phyloP scores from a whole-genome alignment of 441 rosid species.

The Pelargonium cotyledonis region DNA sequence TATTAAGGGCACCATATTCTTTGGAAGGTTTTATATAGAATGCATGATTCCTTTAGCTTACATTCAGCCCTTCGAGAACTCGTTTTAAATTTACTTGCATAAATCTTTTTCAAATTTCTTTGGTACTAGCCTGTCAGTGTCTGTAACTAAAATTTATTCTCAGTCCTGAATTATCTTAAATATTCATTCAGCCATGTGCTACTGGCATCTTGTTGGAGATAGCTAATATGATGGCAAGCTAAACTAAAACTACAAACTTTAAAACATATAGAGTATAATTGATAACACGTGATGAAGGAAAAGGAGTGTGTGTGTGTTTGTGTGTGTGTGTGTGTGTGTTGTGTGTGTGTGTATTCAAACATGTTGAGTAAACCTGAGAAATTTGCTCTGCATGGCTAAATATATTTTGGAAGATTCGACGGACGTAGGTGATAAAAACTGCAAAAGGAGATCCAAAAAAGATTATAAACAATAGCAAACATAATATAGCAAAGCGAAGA shows the following conservation, averaged over 20 bases:
- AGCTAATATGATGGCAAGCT: not conserved
- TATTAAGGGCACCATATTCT: too few species aligned
- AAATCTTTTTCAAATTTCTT: too few species aligned
- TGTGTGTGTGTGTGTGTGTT: not conserved
- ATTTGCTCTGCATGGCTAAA: slow-evolving; percentile 88
- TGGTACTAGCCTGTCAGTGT: too few species aligned
- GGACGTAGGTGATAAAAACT: slow-evolving; percentile 77
- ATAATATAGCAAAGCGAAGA: slow-evolving; percentile 5
- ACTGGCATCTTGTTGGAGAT: not conserved
- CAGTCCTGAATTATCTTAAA: too few species aligned
- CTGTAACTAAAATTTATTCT: too few species aligned
- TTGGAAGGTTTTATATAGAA: too few species aligned
- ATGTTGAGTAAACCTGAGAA: slow-evolving; percentile 57
- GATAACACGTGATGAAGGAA: not conserved
- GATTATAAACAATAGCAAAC: slow-evolving; percentile 3
- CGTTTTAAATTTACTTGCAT: too few species aligned
- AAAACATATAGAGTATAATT: too few species aligned
- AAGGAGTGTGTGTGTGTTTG: not conserved
- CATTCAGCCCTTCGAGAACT: too few species aligned
- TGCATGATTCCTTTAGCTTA: too few species aligned
- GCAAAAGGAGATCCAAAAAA: slow-evolving; percentile 21
- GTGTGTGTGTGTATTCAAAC: not conserved
- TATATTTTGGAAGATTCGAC: slow-evolving; percentile 80
- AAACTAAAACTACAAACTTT: too few species aligned
- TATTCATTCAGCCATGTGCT: not conserved